Evolutionary conservation across 2,329 filamentous ascomycete species (phyloP), one percentile per base, ranked within the genome.

Genomic region (Emmonsiellopsis sp.): DNA sequence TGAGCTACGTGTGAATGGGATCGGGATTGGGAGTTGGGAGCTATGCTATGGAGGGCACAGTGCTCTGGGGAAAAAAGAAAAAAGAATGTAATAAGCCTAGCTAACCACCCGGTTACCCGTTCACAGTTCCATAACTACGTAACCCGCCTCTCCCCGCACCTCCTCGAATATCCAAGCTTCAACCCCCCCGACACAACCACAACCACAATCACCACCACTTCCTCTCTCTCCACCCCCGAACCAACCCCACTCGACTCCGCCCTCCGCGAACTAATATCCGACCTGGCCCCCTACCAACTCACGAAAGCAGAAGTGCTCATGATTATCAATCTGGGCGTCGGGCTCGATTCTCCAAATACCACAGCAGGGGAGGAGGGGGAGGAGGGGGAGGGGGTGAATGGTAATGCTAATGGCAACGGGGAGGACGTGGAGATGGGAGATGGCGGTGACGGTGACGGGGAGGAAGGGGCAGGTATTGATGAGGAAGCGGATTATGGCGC

Each of bases 261-360:
- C 1, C 60, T 75, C 13, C 65, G 66, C 7, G 59, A 64, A 7
- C 60, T 74, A 3, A 63, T 75, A 27, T 59, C 58, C 1, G 61
- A 62, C 11, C 56, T 75, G 5, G 63, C 67, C 43, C 69, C 70
- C 0, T 74, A 68, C 48, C 66, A 65, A 13, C 61, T 76, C 14
- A 75, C 73, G 32, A 76, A 76, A 58, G 71, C 69, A 0, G 74
- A 76, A 59, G 69, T 73, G 8, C 57, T 74, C 14, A 74, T 71
- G 65, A 68, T 76, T 49, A 58, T 76, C 17, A 75, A 76, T 55
- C 59, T 76, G 31, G 72, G 74, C 0, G 59, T 74, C 13, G 73
- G 72, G 2, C 31, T 71, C 13, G 52, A 55, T 27, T 52, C 31
- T 7, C 52, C 44, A 33, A 49, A 48, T 42, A 27, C 21, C 21